Base-by-base conservation (phyloP, 257 asterid species). In the Fraxinus cuspidata region DNA sequence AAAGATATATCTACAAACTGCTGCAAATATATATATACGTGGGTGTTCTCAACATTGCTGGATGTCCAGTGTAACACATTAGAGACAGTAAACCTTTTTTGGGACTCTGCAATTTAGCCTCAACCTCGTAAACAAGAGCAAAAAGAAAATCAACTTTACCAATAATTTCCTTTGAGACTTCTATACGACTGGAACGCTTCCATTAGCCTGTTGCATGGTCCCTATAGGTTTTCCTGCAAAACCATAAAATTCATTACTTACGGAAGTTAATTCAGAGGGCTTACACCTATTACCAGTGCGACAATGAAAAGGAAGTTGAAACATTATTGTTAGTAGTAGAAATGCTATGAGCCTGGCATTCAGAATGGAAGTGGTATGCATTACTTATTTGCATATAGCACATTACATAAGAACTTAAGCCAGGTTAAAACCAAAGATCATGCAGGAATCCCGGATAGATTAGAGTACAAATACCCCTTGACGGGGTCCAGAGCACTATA, bases 171-270 rank as follows among this genome's bases (percentile, higher is more conserved):
- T 75, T 63, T 66, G 38, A 75, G 78, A 78, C 70, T 73, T 83
- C 87, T 87, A 85, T 80, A 85, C 85, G 82, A 86, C 86, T 8
- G 87, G 85, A 80, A 87, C 84, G 56, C 85, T 78, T 74, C 85
- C 89, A 72, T 72, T 71, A 51, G 77, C 81, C 79, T 84, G 86
- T 84, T 87, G 86, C 80, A 87, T 70, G 74, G 81, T 67, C 69
- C 82, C 83, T 78, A 80, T 51, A 65, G 82, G 47, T 72, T 69
- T 81, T 77, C 85, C 89, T 86, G 82, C 82, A 83, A 81, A 83
- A 72, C 49, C 77, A 77, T 23, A 16, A 32, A 74, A 72, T 37
- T 53, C 42, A 67, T 67, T 34, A 56, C 56, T 44, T 7, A 60
- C 0, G 34, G 32, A 63, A 25, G 69, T 25, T 8, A 10, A 63